Percentiles rank a stretch among this genome's conserved stretches.
Conservation (phyloP, 2,329 filamentous ascomycete genomes). For the Lachnum nothofagi region DNA sequence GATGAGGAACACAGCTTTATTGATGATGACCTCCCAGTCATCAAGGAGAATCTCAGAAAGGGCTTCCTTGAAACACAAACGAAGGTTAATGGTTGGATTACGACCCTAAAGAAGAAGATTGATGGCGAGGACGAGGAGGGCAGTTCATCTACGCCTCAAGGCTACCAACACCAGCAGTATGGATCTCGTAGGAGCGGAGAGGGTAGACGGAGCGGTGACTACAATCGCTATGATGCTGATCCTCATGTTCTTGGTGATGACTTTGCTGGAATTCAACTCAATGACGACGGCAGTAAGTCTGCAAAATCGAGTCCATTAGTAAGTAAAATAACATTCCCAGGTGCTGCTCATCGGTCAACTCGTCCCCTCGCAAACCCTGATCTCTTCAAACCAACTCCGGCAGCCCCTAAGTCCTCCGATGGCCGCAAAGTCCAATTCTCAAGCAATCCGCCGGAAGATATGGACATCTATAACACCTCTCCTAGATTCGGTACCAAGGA, state of each 20-base stretch:
- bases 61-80: constrained; percentile 91
- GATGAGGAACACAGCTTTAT: constrained; percentile 80
- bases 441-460: constrained; percentile 62
- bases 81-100: constrained; percentile 90
- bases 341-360: constrained; percentile 51
- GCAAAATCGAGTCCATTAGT: background rate
- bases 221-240: constrained; percentile 90
- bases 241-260: constrained; percentile 86
- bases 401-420: constrained; percentile 40
- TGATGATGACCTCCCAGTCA: constrained; percentile 90
- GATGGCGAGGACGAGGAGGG: constrained; percentile 71
- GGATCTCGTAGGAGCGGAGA: constrained; percentile 54
- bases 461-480: constrained; percentile 68
- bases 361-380: constrained; percentile 70
- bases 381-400: constrained; percentile 67
- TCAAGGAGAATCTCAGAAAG: constrained; percentile 87
- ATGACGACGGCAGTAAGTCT: constrained; percentile 58
- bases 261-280: constrained; percentile 67
- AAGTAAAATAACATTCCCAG: constrained; percentile 35
- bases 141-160: constrained; percentile 21
- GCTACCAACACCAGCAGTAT: constrained; percentile 35
- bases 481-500: constrained; percentile 52
- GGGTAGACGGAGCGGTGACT: constrained; percentile 73
- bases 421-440: constrained; percentile 50
- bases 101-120: constrained; percentile 83